Evolutionary conservation across 495 filamentous ascomycete genomes (phyloP), one percentile per base, ranked within the genome.

Genomic region (Penicilliopsis zonata): DNA sequence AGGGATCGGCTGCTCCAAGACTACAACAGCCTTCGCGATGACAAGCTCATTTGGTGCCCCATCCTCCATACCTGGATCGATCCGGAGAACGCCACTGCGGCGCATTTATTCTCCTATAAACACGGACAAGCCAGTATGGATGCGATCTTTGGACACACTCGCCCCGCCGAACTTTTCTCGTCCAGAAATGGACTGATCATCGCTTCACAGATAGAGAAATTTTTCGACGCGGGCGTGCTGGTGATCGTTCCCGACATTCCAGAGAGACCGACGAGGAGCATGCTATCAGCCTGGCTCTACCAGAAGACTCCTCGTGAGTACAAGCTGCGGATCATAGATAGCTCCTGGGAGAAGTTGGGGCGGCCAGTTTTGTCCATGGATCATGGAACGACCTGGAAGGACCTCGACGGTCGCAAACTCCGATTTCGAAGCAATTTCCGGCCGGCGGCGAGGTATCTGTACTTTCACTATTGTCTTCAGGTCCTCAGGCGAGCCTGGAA

Each of bases 381-480:
- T 13, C n/a, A n/a, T n/a, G 13, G 5, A 16, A 14, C 24, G 15
- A 46, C 19, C 10, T 47, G 40, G 36, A 15, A 32, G 13, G 40
- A 36, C 12, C 37, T 47, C 5, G 35, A 50, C 18, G 30, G 32
- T 9, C 27, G 27, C 10, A 33, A 20, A 13, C 21, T 51, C 3
- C 22, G 27, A 22, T 49, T 49, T 29, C 13, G 23, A 21, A 37
- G 8, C 2, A 14, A 13, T 5, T 43, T 38, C n/a, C 35, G 48
- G 10, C 48, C 41, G 10, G 29, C 37, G 12, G 48, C 41, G 5
- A n/a, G 38, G n/a, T n/a, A n/a, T n/a, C n/a, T n/a, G n/a, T n/a
- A n/a, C n/a, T n/a, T n/a, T n/a, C n/a, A n/a, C n/a, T 51, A 51
- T 20, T 48, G 44, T 21, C 13, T 35, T 5, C 43, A 47, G 27